Evolutionary conservation across 257 asterid genomes (phyloP), one percentile per base, ranked within the genome.

Genomic region (Salvia hispanica): DNA sequence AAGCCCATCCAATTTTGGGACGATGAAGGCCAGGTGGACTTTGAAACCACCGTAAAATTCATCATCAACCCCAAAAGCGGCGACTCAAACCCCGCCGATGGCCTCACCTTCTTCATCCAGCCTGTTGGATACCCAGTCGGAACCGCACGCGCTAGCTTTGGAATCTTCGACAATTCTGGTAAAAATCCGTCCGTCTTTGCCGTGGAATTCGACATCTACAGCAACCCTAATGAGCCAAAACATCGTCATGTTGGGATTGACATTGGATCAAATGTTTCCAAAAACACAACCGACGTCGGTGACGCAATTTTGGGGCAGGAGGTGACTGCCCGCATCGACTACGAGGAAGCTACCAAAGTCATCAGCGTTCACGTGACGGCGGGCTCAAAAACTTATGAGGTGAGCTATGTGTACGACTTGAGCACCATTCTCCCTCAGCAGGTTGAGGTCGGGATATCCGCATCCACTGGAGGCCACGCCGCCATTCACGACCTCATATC

Each of bases 241-340:
- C 36, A n/a, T 5, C 63, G 45, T 13, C 63, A 58, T 4, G 28
- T 58, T 1, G 63, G 63, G n/a, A 58, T 56, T 43, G 44, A 56
- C 43, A 56, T 56, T 10, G 62, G 7, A n/a, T 7, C 28, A 5
- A n/a, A 36, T 1, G 8, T 58, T 39, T 39, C 43, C 43, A 39
- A 39, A 39, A 39, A 39, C 7, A 6, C 31, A 6, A 36, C 10
- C 7, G 36, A 34, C 13, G 6, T 36, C 0, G 46, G 21, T 31
- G 5, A 36, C 28, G 63, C 28, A 6, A 2, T 58, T 4, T 0
- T 36, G 1, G 63, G 63, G 46, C 63, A 58, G 46, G 31, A 58
- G 63, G 63, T 58, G 31, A 58, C 63, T 14, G 63, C 46, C 7
- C 25, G 46, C 21, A 58, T 58, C 4, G 7, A n/a, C 45, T 58